Base-by-base conservation (phyloP, 176 grass and related monocot species). In the Carex littledalei region DNA sequence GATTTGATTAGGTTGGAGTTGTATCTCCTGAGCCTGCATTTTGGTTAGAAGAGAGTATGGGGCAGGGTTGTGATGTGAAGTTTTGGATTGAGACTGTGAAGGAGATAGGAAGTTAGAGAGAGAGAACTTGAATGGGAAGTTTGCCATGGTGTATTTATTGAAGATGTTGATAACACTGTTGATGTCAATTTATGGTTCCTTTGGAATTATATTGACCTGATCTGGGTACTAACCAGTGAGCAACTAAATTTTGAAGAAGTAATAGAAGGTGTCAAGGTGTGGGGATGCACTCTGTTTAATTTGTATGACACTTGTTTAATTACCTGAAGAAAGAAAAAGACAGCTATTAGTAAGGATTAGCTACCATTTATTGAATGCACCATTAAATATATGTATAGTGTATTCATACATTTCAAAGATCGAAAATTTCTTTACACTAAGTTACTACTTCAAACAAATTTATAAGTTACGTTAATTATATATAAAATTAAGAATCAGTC, bases 21-120 rank as follows among this genome's bases (percentile, higher is more conserved):
- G 80, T 18, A 49, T 83, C 18, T 83, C 80, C 20, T 22, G 80
- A 6, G n/a, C 11, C n/a, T 83, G n/a, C 80, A 67, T 83, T 83
- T 67, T 83, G n/a, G 35, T 41, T 3, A 83, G 80, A 21, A 83
- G 61, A 67, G 80, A 67, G 39, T 83, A 83, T 3, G 80, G 80
- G 8, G 72, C 72, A 14, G 72, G 47, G 20, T 77, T 55, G 20
- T 31, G 72, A 54, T 77, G 20, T 75, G 71, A 52, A 75, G 43
- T 18, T 75, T 52, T 21, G 20, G 80, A 66, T 82, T 82, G 59
- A 15, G 78, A 81, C 54, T 14, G 55, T 82, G 62, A 82, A 67
- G 47, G 72, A 16, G 72, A 76, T 0, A 54, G 72, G 21, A 76
- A 76, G 21, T 53, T 54, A 14, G 72, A 52, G 17, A 52, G 47